Conservation (phyloP, 768 basidiomycete genomes). For the Boletus sp. region DNA sequence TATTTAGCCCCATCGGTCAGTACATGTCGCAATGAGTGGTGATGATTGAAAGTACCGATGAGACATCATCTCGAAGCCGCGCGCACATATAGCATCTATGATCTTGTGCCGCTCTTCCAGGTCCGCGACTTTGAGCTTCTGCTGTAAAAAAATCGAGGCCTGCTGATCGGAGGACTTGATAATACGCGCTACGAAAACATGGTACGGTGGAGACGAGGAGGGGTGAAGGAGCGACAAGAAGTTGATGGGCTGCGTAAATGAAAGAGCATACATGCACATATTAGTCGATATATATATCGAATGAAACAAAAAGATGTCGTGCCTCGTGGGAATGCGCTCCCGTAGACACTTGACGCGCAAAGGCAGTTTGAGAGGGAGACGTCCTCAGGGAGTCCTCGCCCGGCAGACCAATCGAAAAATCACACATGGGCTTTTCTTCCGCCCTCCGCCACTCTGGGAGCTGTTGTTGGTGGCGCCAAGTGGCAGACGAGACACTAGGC, state of each 20-base stretch:
- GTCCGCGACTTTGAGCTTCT: constrained; percentile 87
- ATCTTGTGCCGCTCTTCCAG: constrained; percentile 75
- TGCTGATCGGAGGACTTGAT: constrained; percentile 90
- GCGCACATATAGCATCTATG: constrained; percentile 80
- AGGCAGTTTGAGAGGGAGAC: constrained; percentile 27
- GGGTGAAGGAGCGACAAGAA: constrained; percentile 84
- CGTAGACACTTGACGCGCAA: constrained; percentile 27
- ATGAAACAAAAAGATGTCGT: constrained; percentile 17
- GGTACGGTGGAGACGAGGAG: constrained; percentile 81
- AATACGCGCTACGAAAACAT: constrained; percentile 77
- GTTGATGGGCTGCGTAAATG: constrained; percentile 69
- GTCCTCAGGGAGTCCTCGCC: constrained; percentile 31
- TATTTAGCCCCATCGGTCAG: constrained; percentile 28
- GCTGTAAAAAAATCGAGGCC: constrained; percentile 86
- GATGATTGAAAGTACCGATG: constrained; percentile 50
- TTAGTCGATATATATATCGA: constrained; percentile 11
- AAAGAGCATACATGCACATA: constrained; percentile 9
- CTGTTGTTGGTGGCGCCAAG: constrained; percentile 31
- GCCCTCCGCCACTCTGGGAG: constrained; percentile 45
- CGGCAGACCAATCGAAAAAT: constrained; percentile 23
- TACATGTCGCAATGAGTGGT: neutral
- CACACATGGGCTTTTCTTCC: constrained; percentile 28
- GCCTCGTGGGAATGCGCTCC: constrained; percentile 52
- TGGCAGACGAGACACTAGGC: constrained; percentile 9
- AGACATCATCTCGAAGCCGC: constrained; percentile 92